Conservation (phyloP, 2,329 filamentous ascomycete species). For the Trichophyton rubrum region DNA sequence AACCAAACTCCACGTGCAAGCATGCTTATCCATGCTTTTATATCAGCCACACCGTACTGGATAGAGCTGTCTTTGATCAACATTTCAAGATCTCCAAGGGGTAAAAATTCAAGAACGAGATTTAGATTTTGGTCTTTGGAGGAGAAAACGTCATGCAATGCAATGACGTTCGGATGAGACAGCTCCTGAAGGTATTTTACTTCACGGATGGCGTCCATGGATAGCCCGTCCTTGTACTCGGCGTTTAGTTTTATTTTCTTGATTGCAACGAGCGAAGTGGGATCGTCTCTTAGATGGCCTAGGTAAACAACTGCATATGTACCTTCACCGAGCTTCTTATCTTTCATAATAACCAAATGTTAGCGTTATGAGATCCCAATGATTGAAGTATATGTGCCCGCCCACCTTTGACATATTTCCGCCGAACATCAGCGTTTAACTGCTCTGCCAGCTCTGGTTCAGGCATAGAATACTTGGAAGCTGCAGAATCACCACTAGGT, state of each 20-base stretch:
- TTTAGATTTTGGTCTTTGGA: conserved; percentile 95
- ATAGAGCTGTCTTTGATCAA: conserved; percentile 79
- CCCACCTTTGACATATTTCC: conserved; percentile 77
- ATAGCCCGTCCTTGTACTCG: conserved; percentile 73
- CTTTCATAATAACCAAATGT: conserved; percentile 31
- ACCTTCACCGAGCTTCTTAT: conserved; percentile 85
- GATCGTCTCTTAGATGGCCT: conserved; percentile 62
- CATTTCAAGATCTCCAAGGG: conserved; percentile 87
- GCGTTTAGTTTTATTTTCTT: conserved; percentile 43
- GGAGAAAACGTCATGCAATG: conserved; percentile 80
- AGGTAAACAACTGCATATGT: conserved; percentile 95
- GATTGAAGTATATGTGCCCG: neutral
- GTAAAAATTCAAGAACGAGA: conserved; percentile 85
- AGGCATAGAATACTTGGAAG: conserved; percentile 8
- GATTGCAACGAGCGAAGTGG: conserved; percentile 61
- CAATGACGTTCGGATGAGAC: conserved; percentile 89
- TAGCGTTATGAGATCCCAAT: neutral
- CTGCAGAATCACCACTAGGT: conserved; percentile 6
- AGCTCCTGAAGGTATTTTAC: conserved; percentile 92
- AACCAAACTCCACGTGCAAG: conserved; percentile 86
- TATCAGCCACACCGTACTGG: conserved; percentile 73
- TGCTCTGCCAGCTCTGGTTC: conserved; percentile 51
- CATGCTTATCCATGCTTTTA: conserved; percentile 99
- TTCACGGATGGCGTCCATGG: conserved; percentile 89
- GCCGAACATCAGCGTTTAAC: conserved; percentile 67